A percentile compares a stretch with the other conserved stretches of the same genome.
Conservation (phyloP, 2,329 filamentous ascomycete species). For the Domatiomyces globalis region DNA sequence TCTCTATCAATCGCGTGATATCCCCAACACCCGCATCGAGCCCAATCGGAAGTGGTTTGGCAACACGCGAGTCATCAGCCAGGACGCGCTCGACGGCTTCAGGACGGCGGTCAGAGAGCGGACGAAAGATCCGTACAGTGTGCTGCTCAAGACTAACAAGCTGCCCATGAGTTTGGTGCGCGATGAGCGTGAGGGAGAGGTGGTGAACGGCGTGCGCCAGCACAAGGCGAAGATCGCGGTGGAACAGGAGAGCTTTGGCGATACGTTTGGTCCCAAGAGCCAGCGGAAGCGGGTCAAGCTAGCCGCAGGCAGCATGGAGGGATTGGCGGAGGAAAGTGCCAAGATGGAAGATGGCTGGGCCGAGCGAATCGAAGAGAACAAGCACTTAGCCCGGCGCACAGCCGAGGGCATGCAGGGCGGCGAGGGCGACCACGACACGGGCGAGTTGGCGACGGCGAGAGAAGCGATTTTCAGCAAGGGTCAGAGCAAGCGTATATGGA, state of each 20-base stretch:
- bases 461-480: conserved; percentile 90
- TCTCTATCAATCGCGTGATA: conserved; percentile 66
- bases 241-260: conserved; percentile 69
- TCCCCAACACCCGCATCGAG: conserved; percentile 75
- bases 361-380: conserved; percentile 65
- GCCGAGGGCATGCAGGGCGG: conserved; percentile 36
- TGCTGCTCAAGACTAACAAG: conserved; percentile 94
- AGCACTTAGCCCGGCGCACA: conserved; percentile 55
- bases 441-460: conserved; percentile 48
- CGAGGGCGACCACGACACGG: conserved; percentile 22
- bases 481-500: conserved; percentile 92
- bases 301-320: conserved; percentile 63
- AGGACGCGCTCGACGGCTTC: conserved; percentile 76
- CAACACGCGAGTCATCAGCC: conserved; percentile 80
- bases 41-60: conserved; percentile 97
- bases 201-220: conserved; percentile 68
- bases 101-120: conserved; percentile 84
- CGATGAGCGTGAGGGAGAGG: conserved; percentile 48
- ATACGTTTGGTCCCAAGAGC: conserved; percentile 86
- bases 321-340: conserved; percentile 65
- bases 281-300: conserved; percentile 89
- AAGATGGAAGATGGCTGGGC: conserved; percentile 71
- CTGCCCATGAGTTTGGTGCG: conserved; percentile 87
- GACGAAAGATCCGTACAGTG: conserved; percentile 78
- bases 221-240: conserved; percentile 90